Base-by-base conservation (phyloP, 176 grass and related monocot genomes). In the Cenchrus purpureus region DNA sequence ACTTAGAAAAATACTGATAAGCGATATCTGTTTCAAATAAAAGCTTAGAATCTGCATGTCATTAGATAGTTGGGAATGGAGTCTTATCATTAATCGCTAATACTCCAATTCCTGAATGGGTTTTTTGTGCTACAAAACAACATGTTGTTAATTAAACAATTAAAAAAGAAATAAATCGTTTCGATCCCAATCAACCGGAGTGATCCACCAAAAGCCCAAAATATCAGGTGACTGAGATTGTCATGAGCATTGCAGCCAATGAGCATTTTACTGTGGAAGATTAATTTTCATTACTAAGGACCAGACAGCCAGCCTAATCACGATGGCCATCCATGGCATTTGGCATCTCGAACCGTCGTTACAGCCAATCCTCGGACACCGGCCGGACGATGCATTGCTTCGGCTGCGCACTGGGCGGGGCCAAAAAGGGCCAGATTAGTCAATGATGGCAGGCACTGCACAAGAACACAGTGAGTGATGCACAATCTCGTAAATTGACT, bases 321-420 rank as follows among this genome's bases (percentile, higher is more conserved):
- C 44, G 54, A 63, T 72, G 78, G 75, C 57, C 73, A 32, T 65
- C 25, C 25, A 25, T 25, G 78, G 75, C 66, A 79, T 73, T 55
- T 55, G 53, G 53, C 53, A 55, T 55, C 69, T 74, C 10, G 55
- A 79, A 7, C n/a, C 34, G 2, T 43, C 59, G 44, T 63, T 57
- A 7, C 16, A 56, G 42, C 34, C 68, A 54, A 65, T 11, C 3
- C 10, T 12, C 19, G 44, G 19, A 11, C 77, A 48, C 32, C n/a
- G 7, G 28, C 22, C 43, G 45, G 46, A n/a, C 76, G 61, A 56
- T 19, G 54, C 68, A 11, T 79, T 43, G 59, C 76, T 74, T 74
- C 50, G 37, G 40, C 17, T 79, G 54, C 87, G 79, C 45, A 59
- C 28, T 15, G 40, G 52, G 37, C 68, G 76, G 76, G 40, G 25